Percentiles rank a stretch among this genome's conserved stretches.
Evolutionary conservation across 2,329 filamentous ascomycete species (phyloP).

Genomic region (Cercospora sojina): DNA sequence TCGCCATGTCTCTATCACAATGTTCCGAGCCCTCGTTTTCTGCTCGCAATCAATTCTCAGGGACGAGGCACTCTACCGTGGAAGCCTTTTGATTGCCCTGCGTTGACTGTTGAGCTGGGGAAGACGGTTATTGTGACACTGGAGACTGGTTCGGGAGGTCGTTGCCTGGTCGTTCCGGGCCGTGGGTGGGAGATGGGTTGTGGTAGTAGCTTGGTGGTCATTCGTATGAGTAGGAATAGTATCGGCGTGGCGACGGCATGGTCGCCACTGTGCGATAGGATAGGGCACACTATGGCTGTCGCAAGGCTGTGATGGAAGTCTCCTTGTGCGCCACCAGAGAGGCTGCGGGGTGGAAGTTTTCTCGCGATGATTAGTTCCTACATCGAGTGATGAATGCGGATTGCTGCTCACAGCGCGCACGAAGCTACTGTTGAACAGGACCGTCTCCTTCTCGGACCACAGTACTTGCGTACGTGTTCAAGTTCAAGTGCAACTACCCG

Average conservation of each 20-base stretch:
- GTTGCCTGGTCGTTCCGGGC: not conserved
- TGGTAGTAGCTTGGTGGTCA: not conserved
- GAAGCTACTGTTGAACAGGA: too few species aligned
- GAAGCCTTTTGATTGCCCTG: not conserved
- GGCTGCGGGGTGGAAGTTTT: too few species aligned
- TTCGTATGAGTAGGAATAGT: not conserved
- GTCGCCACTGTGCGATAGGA: not conserved
- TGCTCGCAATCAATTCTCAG: not conserved
- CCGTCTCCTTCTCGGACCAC: too few species aligned
- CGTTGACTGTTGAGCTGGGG: conserved; percentile 1
- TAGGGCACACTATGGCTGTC: not conserved
- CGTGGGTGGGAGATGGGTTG: not conserved
- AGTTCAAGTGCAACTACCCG: too few species aligned
- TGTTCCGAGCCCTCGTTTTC: not conserved
- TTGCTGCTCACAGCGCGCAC: too few species aligned
- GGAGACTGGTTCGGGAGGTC: not conserved
- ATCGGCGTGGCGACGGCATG: not conserved
- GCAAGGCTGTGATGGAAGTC: not conserved
- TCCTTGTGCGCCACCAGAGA: too few species aligned
- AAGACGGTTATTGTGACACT: not conserved
- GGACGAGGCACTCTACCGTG: not conserved
- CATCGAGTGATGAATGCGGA: too few species aligned
- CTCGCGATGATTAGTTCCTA: too few species aligned
- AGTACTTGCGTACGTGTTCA: too few species aligned
- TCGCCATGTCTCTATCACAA: not conserved